Conservation (phyloP, 139 green algal species). For the Coelastrella sp. region DNA sequence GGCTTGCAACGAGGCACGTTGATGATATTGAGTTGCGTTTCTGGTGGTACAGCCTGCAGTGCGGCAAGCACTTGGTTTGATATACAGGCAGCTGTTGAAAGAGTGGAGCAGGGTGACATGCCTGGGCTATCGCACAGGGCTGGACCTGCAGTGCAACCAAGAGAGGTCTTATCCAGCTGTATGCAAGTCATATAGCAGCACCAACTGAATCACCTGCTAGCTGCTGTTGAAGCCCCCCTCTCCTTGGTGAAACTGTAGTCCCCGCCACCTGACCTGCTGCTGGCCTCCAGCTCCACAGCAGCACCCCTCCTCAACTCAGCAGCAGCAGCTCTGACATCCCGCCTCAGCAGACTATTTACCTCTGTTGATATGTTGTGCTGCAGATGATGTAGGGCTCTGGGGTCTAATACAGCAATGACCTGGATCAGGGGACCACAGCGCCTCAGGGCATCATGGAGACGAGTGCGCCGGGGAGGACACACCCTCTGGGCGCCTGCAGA, state of each 20-base stretch:
- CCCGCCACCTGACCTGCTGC: neutral
- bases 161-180: too few species aligned
- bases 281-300: neutral
- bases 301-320: slow-evolving; percentile 24
- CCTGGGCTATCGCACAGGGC: too few species aligned
- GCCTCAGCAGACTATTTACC: slow-evolving; percentile 30
- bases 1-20: too few species aligned
- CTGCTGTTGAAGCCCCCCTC: neutral
- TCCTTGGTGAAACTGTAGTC: slow-evolving; percentile 42
- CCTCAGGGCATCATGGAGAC: slow-evolving; percentile 19
- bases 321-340: slow-evolving; percentile 4
- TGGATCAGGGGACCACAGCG: slow-evolving; percentile 46
- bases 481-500: slow-evolving; percentile 2
- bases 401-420: slow-evolving; percentile 49
- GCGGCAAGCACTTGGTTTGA: too few species aligned
- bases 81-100: too few species aligned
- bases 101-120: too few species aligned
- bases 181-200: too few species aligned
- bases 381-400: slow-evolving; percentile 27
- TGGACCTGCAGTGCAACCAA: too few species aligned
- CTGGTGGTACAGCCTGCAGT: too few species aligned
- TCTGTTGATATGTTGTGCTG: neutral
- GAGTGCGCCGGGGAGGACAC: neutral
- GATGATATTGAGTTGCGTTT: too few species aligned
- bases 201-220: too few species aligned